Evolutionary conservation across 169 alveolate genomes (phyloP), one percentile per base, ranked within the genome.

Genomic region (Babesia ovata): DNA sequence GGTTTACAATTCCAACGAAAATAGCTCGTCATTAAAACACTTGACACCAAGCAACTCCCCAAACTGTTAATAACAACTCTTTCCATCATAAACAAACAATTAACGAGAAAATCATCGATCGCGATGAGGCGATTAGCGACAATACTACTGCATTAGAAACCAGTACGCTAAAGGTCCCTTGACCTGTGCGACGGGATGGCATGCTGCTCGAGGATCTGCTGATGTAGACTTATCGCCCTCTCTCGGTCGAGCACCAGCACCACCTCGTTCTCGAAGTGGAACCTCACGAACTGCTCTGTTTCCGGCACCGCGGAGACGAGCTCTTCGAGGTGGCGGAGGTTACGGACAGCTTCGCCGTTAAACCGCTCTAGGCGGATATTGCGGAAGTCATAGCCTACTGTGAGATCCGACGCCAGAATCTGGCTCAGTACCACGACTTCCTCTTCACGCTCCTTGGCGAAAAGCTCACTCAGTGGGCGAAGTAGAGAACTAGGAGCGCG

Each of bases 361-460:
- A 88, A 74, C n/a, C 46, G 29, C 42, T 60, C 62, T 8, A 88
- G 79, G 12, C 90, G 67, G 19, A 85, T 74, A 53, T 88, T 82
- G 42, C 58, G 22, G 58, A 85, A 88, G 63, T 89, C 87, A 65
- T 86, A 89, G 8, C 94, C 94, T 17, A 84, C 84, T 3, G 94
- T 89, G 36, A 86, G 63, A 21, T 84, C 92, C 0, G 93, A 84
- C n/a, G 94, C 93, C 45, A 89, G 59, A 46, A 89, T 84, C 58
- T 87, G 90, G 33, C 91, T 87, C 16, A 89, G 78, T 4, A 89
- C 67, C 33, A 89, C 93, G 33, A 89, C 92, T 71, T 89, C 94
- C 60, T 89, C 87, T 0, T 61, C 78, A 19, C 44, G 33, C 42
- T 79, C 77, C 28, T 48, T 62, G 11, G 89, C 86, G 48, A 66